These are phyloP conservation scores for Avena eriantha DNA, from an alignment of 176 grass and related monocot genomes.

Conservation along the genomic window DNA sequence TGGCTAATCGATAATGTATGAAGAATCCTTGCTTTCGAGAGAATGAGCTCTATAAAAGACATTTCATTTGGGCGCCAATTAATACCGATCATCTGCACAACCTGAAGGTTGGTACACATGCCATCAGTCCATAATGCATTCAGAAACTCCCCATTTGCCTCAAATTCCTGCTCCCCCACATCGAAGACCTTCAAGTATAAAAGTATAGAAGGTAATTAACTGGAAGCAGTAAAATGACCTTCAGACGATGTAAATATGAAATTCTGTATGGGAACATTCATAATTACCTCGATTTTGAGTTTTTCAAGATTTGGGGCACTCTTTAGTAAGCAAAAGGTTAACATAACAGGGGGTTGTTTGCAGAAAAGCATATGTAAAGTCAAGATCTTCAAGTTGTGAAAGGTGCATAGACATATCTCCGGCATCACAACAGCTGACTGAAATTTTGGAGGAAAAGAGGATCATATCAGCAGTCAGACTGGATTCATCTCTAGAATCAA, in stretches of 20 bases:
- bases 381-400: constrained; percentile 38
- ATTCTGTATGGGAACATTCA: not conserved
- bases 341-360: constrained; percentile 11
- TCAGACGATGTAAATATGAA: not conserved
- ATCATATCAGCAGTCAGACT: not conserved
- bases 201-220: not conserved
- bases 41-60: constrained; percentile 39
- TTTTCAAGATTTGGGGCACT: constrained; percentile 33
- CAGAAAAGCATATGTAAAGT: not conserved
- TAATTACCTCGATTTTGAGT: constrained; percentile 35
- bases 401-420: constrained; percentile 37
- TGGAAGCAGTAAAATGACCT: not conserved
- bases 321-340: constrained; percentile 25
- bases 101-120: constrained; percentile 40
- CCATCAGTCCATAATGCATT: constrained; percentile 44
- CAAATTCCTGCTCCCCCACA: not conserved
- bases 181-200: not conserved
- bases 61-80: constrained; percentile 36
- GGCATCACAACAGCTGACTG: not conserved
- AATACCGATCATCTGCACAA: constrained; percentile 16
- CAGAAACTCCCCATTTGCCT: constrained; percentile 21
- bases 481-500: not conserved
- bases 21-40: constrained; percentile 37
- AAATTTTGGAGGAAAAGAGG: not conserved
- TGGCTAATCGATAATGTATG: constrained; percentile 8